Conservation (phyloP, 164 flowering plant species). For the Protea cynaroides region DNA sequence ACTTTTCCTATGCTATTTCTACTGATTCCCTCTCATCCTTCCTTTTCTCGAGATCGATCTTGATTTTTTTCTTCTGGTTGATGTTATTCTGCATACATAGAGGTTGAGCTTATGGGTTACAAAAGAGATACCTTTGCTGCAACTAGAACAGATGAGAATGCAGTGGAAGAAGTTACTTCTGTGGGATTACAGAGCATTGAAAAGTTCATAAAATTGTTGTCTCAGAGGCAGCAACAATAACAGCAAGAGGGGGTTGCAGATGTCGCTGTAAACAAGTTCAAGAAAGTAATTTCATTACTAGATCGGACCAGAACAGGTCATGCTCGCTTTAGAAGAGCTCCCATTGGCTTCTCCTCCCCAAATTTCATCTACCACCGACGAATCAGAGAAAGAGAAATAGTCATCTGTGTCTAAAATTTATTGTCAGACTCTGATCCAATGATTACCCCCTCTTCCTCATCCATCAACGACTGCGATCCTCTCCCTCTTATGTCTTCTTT, state of each 20-base stretch:
- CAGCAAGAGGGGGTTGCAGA: too few relatives aligned
- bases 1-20: slow-evolving; percentile 1
- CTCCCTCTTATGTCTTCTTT: too few relatives aligned
- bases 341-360: too few relatives aligned
- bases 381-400: slow-evolving; percentile 2
- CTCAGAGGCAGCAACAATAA: slow-evolving; percentile 26
- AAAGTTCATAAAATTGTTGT: slow-evolving; percentile 55
- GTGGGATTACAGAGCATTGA: slow-evolving; percentile 72
- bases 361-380: too few relatives aligned
- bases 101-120: slow-evolving; percentile 55
- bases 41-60: background rate
- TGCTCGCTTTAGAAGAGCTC: slow-evolving; percentile 76
- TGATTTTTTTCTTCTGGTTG: too few relatives aligned
- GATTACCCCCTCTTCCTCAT: slow-evolving; percentile 37
- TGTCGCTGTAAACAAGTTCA: slow-evolving; percentile 74
- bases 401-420: slow-evolving; percentile 25
- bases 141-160: too few relatives aligned
- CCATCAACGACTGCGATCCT: too few relatives aligned
- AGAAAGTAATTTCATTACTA: slow-evolving; percentile 69
- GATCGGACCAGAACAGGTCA: slow-evolving; percentile 83
- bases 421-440: slow-evolving; percentile 64
- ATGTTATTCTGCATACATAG: slow-evolving; percentile 39
- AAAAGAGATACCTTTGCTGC: slow-evolving; percentile 18
- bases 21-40: background rate
- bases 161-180: slow-evolving; percentile 76